A percentile compares a stretch with the other conserved stretches of the same genome.
phyloP scores from a whole-genome alignment of 176 grass and related monocot species.

The Cocos nucifera region DNA sequence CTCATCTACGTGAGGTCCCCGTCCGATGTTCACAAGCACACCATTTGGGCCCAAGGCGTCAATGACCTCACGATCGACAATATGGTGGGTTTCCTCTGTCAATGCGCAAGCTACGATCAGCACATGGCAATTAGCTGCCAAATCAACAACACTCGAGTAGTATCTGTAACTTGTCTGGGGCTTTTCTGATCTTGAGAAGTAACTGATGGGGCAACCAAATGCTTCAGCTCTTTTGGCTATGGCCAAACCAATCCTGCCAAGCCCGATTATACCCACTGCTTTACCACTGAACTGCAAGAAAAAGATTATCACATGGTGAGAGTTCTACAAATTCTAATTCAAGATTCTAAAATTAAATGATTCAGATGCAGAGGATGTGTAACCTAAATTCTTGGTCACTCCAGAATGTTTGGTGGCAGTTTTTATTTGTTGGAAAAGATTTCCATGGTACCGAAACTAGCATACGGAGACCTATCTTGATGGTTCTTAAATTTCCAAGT shows the following conservation, averaged over 20 bases:
- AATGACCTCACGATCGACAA: constrained; percentile 76
- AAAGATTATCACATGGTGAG: neutral
- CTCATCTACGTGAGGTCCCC: constrained; percentile 79
- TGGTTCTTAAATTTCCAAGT: no score
- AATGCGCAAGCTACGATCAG: constrained; percentile 69
- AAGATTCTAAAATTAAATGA: no score
- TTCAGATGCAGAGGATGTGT: no score
- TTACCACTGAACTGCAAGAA: constrained; percentile 85
- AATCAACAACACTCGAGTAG: constrained; percentile 31
- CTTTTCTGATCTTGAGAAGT: constrained; percentile 58
- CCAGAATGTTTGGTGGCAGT: no score
- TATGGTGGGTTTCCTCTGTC: constrained; percentile 55
- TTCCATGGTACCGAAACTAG: no score
- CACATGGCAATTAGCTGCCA: constrained; percentile 62
- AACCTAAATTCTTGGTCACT: no score
- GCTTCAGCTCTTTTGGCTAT: constrained; percentile 57
- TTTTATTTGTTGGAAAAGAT: no score
- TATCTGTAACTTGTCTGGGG: constrained; percentile 50
- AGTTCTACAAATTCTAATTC: no score
- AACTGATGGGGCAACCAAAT: constrained; percentile 66
- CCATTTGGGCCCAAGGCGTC: constrained; percentile 60
- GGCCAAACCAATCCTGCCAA: constrained; percentile 67
- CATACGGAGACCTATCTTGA: no score
- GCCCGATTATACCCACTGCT: constrained; percentile 77
- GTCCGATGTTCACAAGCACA: constrained; percentile 72